Conservation (phyloP, 495 filamentous ascomycete genomes). For the Tuber aestivum region DNA sequence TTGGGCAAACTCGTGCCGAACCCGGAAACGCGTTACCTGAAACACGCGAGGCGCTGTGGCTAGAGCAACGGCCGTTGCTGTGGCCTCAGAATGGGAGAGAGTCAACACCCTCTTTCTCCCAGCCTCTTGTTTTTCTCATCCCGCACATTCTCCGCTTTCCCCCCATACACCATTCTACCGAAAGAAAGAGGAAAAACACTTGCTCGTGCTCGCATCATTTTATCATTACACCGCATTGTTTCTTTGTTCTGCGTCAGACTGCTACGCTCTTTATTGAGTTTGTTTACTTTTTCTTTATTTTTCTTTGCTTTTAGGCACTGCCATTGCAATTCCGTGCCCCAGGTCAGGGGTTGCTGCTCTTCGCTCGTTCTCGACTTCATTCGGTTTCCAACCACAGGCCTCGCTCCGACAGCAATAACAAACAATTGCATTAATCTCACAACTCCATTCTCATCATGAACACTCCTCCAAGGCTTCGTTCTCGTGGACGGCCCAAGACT, state of each 20-base stretch:
- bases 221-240: conserved; percentile 17
- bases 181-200: neutral
- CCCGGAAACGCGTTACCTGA: conserved; percentile 1
- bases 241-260: neutral
- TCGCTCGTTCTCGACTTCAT: conserved; percentile 7
- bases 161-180: neutral
- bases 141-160: conserved; percentile 12
- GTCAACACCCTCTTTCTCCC: neutral
- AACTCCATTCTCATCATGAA: conserved; percentile 38
- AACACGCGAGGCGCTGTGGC: conserved; percentile 6
- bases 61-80: conserved; percentile 8
- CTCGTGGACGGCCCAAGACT: conserved; percentile 45
- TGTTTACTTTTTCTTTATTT: conserved; percentile 1
- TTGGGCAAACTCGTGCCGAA: neutral
- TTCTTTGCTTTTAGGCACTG: neutral
- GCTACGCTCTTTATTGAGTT: conserved; percentile 7
- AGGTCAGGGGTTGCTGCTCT: conserved; percentile 21
- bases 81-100: neutral
- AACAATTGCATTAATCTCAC: conserved; percentile 1
- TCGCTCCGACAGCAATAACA: conserved; percentile 11
- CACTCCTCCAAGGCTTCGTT: conserved; percentile 45
- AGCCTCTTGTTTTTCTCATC: conserved; percentile 18
- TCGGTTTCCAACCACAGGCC: conserved; percentile 33
- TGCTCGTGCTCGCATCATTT: conserved; percentile 3
- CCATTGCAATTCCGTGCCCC: neutral